Percentiles rank a stretch among this genome's conserved stretches.
These are phyloP conservation scores for Piromyces finnis DNA, from an alignment of 192 early-diverging fungal genomes.

Conservation along the genomic window DNA sequence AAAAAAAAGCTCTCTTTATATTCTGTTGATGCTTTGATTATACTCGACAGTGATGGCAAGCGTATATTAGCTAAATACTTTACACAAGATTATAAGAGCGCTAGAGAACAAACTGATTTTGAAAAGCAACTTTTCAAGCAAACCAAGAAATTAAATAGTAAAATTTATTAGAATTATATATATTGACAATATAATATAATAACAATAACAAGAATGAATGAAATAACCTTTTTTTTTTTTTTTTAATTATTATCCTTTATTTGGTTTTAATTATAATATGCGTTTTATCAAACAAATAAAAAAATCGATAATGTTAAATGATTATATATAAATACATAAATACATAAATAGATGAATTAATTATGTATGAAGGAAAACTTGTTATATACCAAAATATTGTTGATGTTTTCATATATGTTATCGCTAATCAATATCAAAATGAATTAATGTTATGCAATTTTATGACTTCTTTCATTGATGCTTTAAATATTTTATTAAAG, in stretches of 20 bases:
- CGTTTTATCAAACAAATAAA: too few relatives aligned
- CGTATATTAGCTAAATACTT: slow-evolving; percentile 91
- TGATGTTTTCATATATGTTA: slow-evolving; percentile 80
- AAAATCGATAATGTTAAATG: too few relatives aligned
- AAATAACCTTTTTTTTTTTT: too few relatives aligned
- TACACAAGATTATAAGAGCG: slow-evolving; percentile 25
- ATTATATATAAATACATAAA: too few relatives aligned
- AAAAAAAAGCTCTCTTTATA: slow-evolving; percentile 27
- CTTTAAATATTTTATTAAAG: slow-evolving; percentile 67
- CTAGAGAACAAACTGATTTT: slow-evolving; percentile 78
- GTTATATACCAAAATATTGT: slow-evolving; percentile 70
- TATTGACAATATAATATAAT: too few relatives aligned
- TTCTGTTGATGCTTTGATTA: slow-evolving; percentile 68
- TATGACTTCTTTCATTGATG: slow-evolving; percentile 67
- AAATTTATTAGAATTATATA: not conserved
- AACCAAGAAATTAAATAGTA: slow-evolving; percentile 63
- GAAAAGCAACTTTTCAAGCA: slow-evolving; percentile 85
- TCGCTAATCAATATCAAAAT: slow-evolving; percentile 83
- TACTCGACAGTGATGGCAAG: slow-evolving; percentile 84
- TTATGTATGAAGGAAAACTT: slow-evolving; percentile 84
- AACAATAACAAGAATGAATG: too few relatives aligned
- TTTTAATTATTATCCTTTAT: too few relatives aligned
- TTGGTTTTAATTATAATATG: too few relatives aligned
- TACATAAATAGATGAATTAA: slow-evolving; percentile 57
- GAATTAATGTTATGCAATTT: slow-evolving; percentile 69